Evolutionary conservation across 1,284 basidiomycete genomes (phyloP), one percentile per base, ranked within the genome.

Genomic region (Earliella scabrosa): DNA sequence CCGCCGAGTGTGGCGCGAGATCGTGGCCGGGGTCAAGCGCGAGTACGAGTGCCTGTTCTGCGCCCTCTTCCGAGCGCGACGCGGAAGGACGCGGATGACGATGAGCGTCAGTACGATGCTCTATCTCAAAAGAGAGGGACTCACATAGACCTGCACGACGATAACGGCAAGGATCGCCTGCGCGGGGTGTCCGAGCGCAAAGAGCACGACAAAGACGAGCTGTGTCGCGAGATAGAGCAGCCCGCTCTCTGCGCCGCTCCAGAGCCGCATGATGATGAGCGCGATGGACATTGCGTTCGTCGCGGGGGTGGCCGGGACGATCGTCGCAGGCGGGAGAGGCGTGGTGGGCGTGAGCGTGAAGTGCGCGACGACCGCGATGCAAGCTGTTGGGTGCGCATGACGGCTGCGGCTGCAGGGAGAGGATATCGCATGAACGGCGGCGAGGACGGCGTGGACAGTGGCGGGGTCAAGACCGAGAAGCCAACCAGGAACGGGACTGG

Each of bases 61-160:
- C 2, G 26, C 36, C 24, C 26, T 36, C 16, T 41, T 40, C 2
- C 41, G n/a, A n/a, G 34, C 16, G 10, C 24, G 20, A 34, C 34
- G 14, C 41, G 41, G 54, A 13, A 45, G 53, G 32, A 60, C 59
- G 23, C 56, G 61, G 39, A 63, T 60, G 39, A 61, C 36, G 24
- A 63, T 63, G 10, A 63, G 59, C 20, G 58, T 60, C 8, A 59
- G 59, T 7, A 56, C 61, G 39, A 63, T 63, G 20, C 60, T 54
- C 60, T 62, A 45, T 16, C 2, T n/a, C n/a, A n/a, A 31, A n/a
- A 9, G 18, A 14, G 39, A 23, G 9, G 21, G 20, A 59, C 67
- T 26, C 52, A 75, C 77, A 48, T 79, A 78, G 24, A 76, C 64
- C 61, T 78, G 76, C 26, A 74, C 71, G 11, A 73, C 71, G 45